Evolutionary conservation across 2,329 filamentous ascomycete genomes (phyloP).

Genomic region (Apiospora hydei): DNA sequence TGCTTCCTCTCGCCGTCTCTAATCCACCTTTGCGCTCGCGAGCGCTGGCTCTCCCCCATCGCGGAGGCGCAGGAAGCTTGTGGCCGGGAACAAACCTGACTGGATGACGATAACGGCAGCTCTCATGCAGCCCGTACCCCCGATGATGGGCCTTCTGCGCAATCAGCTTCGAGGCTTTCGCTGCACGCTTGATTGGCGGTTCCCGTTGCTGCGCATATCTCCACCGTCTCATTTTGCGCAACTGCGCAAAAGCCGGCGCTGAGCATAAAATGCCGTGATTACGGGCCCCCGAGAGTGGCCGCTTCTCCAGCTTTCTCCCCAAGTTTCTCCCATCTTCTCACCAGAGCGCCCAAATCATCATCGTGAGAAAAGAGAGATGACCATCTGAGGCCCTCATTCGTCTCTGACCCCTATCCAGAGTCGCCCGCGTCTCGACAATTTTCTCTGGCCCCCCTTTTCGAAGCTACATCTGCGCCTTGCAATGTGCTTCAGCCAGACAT

Average conservation of each 20-base stretch:
- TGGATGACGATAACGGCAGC: conserved; percentile 14
- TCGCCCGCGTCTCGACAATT: conserved; percentile 8
- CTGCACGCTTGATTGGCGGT: conserved; percentile 27
- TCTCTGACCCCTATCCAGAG: conserved; percentile 6
- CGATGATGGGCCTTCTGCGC: conserved; percentile 10
- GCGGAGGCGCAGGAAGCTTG: conserved; percentile 20
- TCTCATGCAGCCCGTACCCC: conserved; percentile 20
- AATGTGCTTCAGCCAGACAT: conserved; percentile 23
- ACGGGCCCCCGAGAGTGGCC: conserved; percentile 2
- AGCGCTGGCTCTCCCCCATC: background rate
- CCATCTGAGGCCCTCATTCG: conserved; percentile 8
- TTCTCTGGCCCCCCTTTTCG: conserved; percentile 1
- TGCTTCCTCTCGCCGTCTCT: background rate
- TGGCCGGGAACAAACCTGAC: background rate
- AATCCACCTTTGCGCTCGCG: background rate
- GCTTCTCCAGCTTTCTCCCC: conserved; percentile 7
- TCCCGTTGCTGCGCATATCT: conserved; percentile 17
- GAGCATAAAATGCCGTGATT: conserved; percentile 18
- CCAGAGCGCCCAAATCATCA: background rate
- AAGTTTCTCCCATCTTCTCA: background rate
- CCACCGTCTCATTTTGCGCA: conserved; percentile 20
- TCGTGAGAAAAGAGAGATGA: conserved; percentile 1
- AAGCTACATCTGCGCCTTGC: background rate
- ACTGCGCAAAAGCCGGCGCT: conserved; percentile 17
- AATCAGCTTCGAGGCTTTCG: conserved; percentile 24